Conservation (phyloP, 768 basidiomycete genomes). For the Trichaptum fuscoviolaceum region DNA sequence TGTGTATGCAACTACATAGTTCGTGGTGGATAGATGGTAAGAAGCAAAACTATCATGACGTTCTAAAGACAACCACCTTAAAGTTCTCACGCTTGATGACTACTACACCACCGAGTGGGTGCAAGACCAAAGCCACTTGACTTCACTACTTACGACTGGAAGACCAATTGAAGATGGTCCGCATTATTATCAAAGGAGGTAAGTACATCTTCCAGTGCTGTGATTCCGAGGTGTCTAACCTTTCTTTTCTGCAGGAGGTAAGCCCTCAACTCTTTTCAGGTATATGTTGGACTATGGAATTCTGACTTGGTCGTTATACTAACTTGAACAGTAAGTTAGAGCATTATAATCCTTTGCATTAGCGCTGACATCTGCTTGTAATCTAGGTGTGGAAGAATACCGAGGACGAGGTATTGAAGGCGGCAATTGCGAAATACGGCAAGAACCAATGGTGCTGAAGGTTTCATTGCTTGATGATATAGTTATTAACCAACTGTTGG, state of each 20-base stretch:
- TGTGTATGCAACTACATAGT: too few relatives aligned
- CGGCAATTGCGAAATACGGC: constrained; percentile 95
- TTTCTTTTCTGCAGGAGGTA: constrained; percentile 54
- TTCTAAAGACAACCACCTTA: too few relatives aligned
- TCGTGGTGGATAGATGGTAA: too few relatives aligned
- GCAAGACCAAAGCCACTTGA: background rate
- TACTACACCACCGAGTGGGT: background rate
- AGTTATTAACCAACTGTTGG: constrained; percentile 6
- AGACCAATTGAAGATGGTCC: constrained; percentile 49
- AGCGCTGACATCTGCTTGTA: constrained; percentile 1
- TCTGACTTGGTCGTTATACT: constrained; percentile 9
- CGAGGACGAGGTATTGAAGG: constrained; percentile 98
- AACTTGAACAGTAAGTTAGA: background rate
- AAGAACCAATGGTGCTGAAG: constrained; percentile 82
- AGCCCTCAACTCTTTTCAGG: constrained; percentile 10
- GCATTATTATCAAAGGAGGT: constrained; percentile 92
- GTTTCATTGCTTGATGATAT: constrained; percentile 2
- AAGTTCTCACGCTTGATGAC: too few relatives aligned
- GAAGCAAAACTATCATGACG: too few relatives aligned
- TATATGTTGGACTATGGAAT: constrained; percentile 9
- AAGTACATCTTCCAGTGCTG: constrained; percentile 20
- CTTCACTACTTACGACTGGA: background rate
- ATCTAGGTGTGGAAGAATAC: constrained; percentile 60
- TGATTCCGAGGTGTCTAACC: constrained; percentile 4
- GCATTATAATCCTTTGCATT: background rate